Base-by-base conservation (phyloP, 2,329 filamentous ascomycete species). In the Penicillium rolfsii region DNA sequence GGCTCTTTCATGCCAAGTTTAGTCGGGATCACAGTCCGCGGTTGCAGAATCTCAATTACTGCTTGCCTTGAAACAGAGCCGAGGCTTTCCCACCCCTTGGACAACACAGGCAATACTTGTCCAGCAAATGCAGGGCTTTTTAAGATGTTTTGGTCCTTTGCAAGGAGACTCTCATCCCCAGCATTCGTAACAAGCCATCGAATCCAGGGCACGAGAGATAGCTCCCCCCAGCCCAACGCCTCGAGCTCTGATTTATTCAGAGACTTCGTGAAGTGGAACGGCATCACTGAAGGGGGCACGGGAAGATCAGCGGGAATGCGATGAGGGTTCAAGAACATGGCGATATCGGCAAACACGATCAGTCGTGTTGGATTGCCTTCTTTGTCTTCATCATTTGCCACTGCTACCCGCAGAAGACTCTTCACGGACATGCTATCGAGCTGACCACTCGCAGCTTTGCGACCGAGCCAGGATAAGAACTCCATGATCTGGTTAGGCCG, bases 1-100 rank as follows among this genome's bases (percentile, higher is more conserved):
- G 95, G 95, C 67, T 86, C 90, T 68, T 83, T 89, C 93, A 99
- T 96, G 7, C 95, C 95, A 66, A 89, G 78, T 73, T 92, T 97
- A 0, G 95, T 98, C 0, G 95, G 95, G 72, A 99, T 91, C 30
- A 96, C 85, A 0, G 91, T 85, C 53, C 89, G 83, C 2, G 84
- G 80, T 56, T 87, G 84, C 3, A 98, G 80, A 4, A 92, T 77
- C 16, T 84, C 80, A 7, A 85, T 79, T 4, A 96, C 82, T 0
- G 84, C 85, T 19, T 84, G 81, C 73, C 89, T 95, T 2, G 89
- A 88, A 2, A 80, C 80, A 48, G 81, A 81, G 64, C 87, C 89
- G 16, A 96, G 77, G n/a, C 84, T 85, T 52, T 98, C 94, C 92
- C 93, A 99, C 66, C 90, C 88, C 73, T 94, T 97, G 1, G 94